phyloP scores from a whole-genome alignment of 2,329 filamentous ascomycete genomes.

The Torrubiella hemipterigena region DNA sequence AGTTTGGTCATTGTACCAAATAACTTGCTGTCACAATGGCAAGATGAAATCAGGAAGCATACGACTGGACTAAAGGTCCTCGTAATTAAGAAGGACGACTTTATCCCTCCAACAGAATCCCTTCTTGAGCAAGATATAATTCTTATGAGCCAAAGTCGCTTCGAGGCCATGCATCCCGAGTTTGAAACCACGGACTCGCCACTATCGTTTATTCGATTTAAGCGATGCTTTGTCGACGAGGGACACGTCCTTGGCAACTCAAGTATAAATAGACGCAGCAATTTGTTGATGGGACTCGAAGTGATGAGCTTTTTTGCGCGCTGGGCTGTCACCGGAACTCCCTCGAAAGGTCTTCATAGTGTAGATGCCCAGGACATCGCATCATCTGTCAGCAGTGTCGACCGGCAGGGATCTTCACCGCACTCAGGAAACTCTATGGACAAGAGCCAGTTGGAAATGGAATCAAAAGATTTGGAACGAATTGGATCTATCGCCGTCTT shows the following conservation, averaged over 20 bases:
- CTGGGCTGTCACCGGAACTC: constrained; percentile 88
- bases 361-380: constrained; percentile 24
- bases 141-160: constrained; percentile 61
- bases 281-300: constrained; percentile 39
- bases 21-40: constrained; percentile 79
- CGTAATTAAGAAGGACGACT: constrained; percentile 40
- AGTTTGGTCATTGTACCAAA: constrained; percentile 73
- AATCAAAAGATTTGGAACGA: constrained; percentile 53
- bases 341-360: constrained; percentile 71
- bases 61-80: constrained; percentile 54
- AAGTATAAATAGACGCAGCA: constrained; percentile 40
- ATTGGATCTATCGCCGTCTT: constrained; percentile 53
- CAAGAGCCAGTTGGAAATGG: constrained; percentile 27
- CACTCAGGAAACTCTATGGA: no score
- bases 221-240: constrained; percentile 85
- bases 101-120: constrained; percentile 43
- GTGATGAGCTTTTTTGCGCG: constrained; percentile 54
- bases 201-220: constrained; percentile 64
- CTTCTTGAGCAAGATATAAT: constrained; percentile 63
- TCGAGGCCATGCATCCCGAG: constrained; percentile 46
- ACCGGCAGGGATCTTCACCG: no score
- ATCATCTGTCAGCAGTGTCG: constrained; percentile 11
- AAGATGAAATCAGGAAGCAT: constrained; percentile 68
- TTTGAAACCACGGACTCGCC: constrained; percentile 35
- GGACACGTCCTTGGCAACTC: constrained; percentile 73